phyloP scores from a whole-genome alignment of 1,139 yeast genomes.

The Kurtzmaniella quercitrusa region DNA sequence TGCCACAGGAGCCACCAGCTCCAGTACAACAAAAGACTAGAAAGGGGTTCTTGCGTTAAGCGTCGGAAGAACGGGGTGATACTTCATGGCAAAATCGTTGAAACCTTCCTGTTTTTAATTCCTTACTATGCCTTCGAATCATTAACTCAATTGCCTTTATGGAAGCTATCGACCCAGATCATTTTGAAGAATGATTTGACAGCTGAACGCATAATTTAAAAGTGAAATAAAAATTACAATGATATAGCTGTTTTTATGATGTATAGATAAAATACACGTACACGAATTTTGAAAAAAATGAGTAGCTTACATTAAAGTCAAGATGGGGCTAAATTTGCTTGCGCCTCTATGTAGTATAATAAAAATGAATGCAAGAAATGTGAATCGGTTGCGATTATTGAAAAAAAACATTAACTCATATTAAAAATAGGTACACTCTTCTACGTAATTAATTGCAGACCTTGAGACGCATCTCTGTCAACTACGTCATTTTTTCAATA shows the following conservation, averaged over 20 bases:
- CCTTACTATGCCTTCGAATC: background rate
- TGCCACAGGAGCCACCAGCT: constrained; percentile 53
- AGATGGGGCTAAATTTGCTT: background rate
- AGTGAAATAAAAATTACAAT: background rate
- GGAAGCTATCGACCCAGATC: background rate
- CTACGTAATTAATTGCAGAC: background rate
- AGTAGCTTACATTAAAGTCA: background rate
- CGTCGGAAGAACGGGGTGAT: background rate
- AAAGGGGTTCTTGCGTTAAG: constrained; percentile 53
- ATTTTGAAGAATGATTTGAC: background rate
- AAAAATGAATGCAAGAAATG: background rate
- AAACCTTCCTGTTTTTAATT: background rate
- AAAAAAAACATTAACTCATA: too few species aligned
- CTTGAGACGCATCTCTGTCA: background rate
- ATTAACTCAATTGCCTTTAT: background rate
- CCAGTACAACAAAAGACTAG: constrained; percentile 45
- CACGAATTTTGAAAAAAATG: background rate
- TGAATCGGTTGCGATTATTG: too few species aligned
- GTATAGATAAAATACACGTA: background rate
- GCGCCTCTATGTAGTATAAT: background rate
- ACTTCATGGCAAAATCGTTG: background rate
- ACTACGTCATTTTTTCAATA: background rate
- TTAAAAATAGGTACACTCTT: too few species aligned
- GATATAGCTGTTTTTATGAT: background rate
- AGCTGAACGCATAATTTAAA: background rate